Base-by-base conservation (phyloP, 768 basidiomycete genomes). In the Russula emetica region DNA sequence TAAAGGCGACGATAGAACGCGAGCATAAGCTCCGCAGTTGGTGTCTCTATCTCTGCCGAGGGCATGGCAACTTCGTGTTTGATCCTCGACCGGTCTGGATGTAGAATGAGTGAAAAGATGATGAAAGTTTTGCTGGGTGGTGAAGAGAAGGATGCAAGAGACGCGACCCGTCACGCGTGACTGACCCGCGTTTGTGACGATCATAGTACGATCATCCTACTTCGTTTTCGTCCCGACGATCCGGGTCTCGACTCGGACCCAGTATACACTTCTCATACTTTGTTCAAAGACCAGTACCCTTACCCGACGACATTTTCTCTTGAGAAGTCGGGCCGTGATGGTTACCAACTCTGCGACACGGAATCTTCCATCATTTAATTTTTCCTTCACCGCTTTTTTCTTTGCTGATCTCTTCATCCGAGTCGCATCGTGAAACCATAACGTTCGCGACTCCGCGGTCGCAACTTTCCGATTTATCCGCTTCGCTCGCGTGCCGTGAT, bases 1-100 rank as follows among this genome's bases (percentile, higher is more conserved):
- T 96, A 98, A 1, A 98, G 79, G 51, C 93, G 84, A 49, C 86
- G 81, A 77, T 99, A 98, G 75, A 94, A 99, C 11, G 82, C 79
- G 26, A 82, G 74, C 85, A 88, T 88, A 56, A 87, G 78, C 71
- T 87, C 83, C 16, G 85, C 82, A 0, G 85, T 81, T 40, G 70
- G 66, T 3, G 56, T 30, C 20, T 69, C 69, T 28, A 26, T 45
- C 34, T 70, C 68, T 53, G 63, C 53, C 9, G 59, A 61, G 22
- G 69, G 58, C 69, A 70, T 69, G 13, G 40, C 32, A 11, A 36
- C 38, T 16, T 47, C 32, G 26, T 51, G 49, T 58, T 9, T 40
- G 36, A 13, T 22, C 58, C 57, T 53, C 42, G 44, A 47, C 6
- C 16, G 3, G 54, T 47, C 57, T 44, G 57, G 22, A 45, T 54